A percentile compares a stretch with the other conserved stretches of the same genome.
Evolutionary conservation across 306 rosid genomes (phyloP).

Genomic region (Fagus crenata): DNA sequence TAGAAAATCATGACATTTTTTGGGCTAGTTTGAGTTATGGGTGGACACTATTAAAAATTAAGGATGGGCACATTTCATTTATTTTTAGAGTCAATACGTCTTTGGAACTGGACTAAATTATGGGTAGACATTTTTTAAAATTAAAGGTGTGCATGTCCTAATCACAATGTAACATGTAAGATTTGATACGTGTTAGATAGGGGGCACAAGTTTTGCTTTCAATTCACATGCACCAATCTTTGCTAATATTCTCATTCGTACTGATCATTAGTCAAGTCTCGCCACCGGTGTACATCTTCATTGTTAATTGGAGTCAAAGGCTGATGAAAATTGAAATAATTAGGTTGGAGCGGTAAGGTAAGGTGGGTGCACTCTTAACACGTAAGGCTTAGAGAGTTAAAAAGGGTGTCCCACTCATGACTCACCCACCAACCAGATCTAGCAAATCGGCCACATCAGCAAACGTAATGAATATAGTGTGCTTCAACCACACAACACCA

Average conservation of each 20-base stretch:
- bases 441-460: conserved; percentile 58
- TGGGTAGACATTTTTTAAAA: no score
- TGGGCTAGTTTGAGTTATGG: no score
- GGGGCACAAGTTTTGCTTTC: conserved; percentile 19
- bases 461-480: neutral
- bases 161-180: no score
- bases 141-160: no score
- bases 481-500: conserved; percentile 50
- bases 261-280: neutral
- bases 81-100: no score
- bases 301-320: neutral
- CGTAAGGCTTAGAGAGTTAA: conserved; percentile 24
- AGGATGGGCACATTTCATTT: no score
- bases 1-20: no score
- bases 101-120: no score
- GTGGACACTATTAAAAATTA: no score
- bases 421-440: conserved; percentile 61
- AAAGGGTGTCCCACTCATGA: conserved; percentile 7
- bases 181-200: no score
- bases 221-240: neutral
- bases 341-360: neutral
- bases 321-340: neutral
- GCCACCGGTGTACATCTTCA: no score
- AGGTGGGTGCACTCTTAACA: conserved; percentile 37
- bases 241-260: neutral